phyloP scores from a whole-genome alignment of 305 asterid genomes.

The Salvia sclarea region DNA sequence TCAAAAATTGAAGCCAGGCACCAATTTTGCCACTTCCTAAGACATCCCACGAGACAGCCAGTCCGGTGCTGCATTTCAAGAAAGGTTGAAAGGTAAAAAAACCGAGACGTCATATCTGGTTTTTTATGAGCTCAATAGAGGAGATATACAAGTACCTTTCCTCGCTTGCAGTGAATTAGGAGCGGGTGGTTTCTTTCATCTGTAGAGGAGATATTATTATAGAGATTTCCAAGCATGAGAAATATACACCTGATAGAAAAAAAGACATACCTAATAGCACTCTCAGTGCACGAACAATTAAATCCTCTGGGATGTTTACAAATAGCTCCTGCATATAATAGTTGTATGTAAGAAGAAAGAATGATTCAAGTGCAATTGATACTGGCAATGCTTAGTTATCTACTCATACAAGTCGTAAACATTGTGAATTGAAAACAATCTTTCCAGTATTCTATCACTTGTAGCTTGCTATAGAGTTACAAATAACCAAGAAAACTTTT shows the following conservation, averaged over 20 bases:
- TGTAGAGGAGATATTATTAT: slow-evolving; percentile 29
- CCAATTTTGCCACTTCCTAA: slow-evolving; percentile 78
- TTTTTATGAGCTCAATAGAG: background rate
- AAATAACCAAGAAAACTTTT: background rate
- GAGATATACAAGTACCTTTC: slow-evolving; percentile 55
- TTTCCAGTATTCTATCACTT: background rate
- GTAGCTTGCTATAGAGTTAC: background rate
- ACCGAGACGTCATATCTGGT: background rate
- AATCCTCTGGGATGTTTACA: slow-evolving; percentile 67
- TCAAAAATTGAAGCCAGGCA: slow-evolving; percentile 76
- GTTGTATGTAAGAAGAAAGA: slow-evolving; percentile 15
- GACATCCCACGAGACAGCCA: slow-evolving; percentile 88
- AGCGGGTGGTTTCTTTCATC: slow-evolving; percentile 80
- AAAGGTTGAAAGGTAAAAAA: slow-evolving; percentile 4
- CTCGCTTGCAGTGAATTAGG: slow-evolving; percentile 87
- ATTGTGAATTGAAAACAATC: background rate
- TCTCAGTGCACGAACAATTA: slow-evolving; percentile 57
- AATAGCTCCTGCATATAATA: slow-evolving; percentile 64
- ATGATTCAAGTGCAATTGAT: background rate
- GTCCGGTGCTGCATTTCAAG: slow-evolving; percentile 63
- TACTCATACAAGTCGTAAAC: background rate
- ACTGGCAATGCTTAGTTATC: background rate
- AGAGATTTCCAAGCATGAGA: background rate
- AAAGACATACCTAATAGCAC: slow-evolving; percentile 57
- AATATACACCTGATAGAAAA: background rate